Evolutionary conservation across 2,329 filamentous ascomycete species (phyloP).

Genomic region (Leptographium flavum): DNA sequence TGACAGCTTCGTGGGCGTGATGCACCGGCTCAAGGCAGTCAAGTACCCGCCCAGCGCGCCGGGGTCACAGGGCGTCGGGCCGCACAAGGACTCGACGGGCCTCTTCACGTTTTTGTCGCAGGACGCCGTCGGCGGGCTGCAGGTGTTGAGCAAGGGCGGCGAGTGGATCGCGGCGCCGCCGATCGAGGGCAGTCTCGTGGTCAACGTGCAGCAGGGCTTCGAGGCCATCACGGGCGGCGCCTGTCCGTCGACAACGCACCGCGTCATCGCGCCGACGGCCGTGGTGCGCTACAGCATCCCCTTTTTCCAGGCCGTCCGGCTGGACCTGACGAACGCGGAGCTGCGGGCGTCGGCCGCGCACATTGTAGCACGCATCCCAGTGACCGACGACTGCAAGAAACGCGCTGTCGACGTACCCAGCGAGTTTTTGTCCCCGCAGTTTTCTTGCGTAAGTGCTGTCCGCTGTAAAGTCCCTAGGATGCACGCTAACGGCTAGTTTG

Average conservation of each 20-base stretch:
- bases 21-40: constrained; percentile 45
- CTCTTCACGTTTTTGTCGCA: constrained; percentile 52
- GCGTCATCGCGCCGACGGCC: constrained; percentile 18
- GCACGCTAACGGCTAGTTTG: constrained; percentile 1
- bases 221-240: constrained; percentile 40
- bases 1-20: constrained; percentile 36
- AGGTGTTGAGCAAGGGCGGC: constrained; percentile 34
- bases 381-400: constrained; percentile 6
- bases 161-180: constrained; percentile 35
- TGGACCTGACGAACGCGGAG: constrained; percentile 18
- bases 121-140: constrained; percentile 34
- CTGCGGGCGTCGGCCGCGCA: constrained; percentile 6
- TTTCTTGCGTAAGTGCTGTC: constrained; percentile 4
- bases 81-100: constrained; percentile 48
- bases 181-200: constrained; percentile 35
- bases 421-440: constrained; percentile 9
- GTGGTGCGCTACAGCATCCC: constrained; percentile 24
- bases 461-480: background rate
- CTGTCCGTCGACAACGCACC: constrained; percentile 36
- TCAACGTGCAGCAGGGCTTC: constrained; percentile 44
- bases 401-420: constrained; percentile 9
- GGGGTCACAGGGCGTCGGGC: constrained; percentile 37
- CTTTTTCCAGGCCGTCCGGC: constrained; percentile 34
- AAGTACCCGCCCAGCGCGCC: constrained; percentile 28
- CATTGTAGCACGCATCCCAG: constrained; percentile 7